Evolutionary conservation across 2,329 filamentous ascomycete species (phyloP).

Genomic region (Amylocarpus encephaloides): DNA sequence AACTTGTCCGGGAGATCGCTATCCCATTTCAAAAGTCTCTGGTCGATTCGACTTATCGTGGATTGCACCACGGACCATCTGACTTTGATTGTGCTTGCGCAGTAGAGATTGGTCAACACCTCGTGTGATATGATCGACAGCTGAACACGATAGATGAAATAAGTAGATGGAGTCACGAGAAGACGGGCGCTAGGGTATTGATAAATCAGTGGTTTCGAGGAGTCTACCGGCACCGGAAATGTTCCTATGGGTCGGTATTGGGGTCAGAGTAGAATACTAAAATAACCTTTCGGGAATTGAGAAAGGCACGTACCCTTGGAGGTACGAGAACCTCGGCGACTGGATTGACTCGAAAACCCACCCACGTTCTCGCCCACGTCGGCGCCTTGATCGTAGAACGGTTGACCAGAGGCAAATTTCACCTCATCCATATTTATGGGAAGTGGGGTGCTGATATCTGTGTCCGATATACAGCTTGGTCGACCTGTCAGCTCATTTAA

Average conservation of each 20-base stretch:
- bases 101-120: constrained; percentile 23
- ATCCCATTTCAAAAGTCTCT: constrained; percentile 17
- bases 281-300: neutral
- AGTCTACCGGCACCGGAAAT: constrained; percentile 9
- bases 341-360: neutral
- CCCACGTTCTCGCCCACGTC: neutral
- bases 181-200: constrained; percentile 11
- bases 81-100: constrained; percentile 19
- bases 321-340: constrained; percentile 6
- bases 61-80: constrained; percentile 24
- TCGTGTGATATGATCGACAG: constrained; percentile 25
- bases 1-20: constrained; percentile 15
- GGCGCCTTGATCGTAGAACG: constrained; percentile 6
- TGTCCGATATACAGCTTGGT: constrained; percentile 24
- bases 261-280: neutral
- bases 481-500: constrained; percentile 24
- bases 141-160: constrained; percentile 25
- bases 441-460: constrained; percentile 24
- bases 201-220: neutral
- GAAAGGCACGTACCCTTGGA: constrained; percentile 2
- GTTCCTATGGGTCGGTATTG: constrained; percentile 8
- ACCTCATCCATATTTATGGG: constrained; percentile 22
- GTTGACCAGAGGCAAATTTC: constrained; percentile 3
- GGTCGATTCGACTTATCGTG: constrained; percentile 18
- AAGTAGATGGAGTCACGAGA: constrained; percentile 17